Evolutionary conservation across 2,329 filamentous ascomycete genomes (phyloP).

Genomic region (Colletotrichum limetticola): DNA sequence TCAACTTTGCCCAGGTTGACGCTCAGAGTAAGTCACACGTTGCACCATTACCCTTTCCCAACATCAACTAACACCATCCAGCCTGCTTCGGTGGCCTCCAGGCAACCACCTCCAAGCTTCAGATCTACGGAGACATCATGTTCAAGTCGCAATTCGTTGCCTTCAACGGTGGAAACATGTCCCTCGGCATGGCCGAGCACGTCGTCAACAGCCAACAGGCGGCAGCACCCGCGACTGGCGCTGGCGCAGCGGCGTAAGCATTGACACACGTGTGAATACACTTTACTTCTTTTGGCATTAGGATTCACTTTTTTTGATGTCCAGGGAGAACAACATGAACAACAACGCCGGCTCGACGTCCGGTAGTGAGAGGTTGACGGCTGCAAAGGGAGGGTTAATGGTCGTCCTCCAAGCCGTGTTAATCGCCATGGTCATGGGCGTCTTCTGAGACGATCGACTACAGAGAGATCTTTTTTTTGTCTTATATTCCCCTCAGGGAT

Average conservation of each 20-base stretch:
- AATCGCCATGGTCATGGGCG: conserved; percentile 24
- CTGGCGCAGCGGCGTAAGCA: conserved; percentile 34
- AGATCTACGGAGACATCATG: conserved; percentile 72
- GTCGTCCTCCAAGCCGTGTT: conserved; percentile 16
- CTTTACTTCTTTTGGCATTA: conserved; percentile 16
- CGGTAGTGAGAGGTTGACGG: conserved; percentile 8
- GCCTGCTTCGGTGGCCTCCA: conserved; percentile 77
- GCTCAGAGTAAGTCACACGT: conserved; percentile 56
- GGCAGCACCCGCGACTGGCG: conserved; percentile 3
- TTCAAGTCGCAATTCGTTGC: conserved; percentile 71
- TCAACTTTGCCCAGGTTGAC: conserved; percentile 63
- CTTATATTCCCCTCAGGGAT: neutral
- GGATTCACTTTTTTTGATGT: conserved; percentile 30
- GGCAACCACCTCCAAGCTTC: conserved; percentile 63
- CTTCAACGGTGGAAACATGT: conserved; percentile 66
- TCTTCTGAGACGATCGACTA: conserved; percentile 27
- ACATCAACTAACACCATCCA: conserved; percentile 37
- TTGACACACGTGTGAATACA: conserved; percentile 13
- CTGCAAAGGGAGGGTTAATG: conserved; percentile 20
- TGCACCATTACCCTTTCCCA: too few relatives aligned
- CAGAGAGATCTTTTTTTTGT: neutral
- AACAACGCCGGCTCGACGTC: conserved; percentile 27
- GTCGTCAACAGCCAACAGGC: conserved; percentile 22
- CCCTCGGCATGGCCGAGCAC: conserved; percentile 58
- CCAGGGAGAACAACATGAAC: conserved; percentile 27